Conservation (phyloP, 306 rosid genomes). For the Dalbergia oliveri region DNA sequence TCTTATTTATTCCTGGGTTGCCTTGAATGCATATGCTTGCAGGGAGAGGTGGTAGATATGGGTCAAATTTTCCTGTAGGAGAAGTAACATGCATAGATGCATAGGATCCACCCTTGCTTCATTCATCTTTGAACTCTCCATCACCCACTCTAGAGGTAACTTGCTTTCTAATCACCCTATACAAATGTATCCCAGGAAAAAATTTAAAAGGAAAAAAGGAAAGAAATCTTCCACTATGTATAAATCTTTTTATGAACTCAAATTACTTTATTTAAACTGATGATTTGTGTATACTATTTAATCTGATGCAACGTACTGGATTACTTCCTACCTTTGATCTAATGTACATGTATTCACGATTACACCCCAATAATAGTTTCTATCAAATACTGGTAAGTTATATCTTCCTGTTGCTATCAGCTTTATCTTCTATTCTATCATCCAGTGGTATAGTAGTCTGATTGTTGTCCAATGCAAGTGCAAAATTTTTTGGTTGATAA, state of each 20-base stretch:
- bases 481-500: conserved; percentile 10
- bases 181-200: background rate
- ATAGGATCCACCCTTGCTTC: conserved; percentile 80
- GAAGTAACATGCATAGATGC: conserved; percentile 85
- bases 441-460: conserved; percentile 25
- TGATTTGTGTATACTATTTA: conserved; percentile 45
- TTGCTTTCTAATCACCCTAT: conserved; percentile 14
- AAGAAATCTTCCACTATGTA: conserved; percentile 15
- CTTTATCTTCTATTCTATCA: conserved; percentile 15
- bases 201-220: conserved; percentile 7
- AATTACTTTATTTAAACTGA: conserved; percentile 35
- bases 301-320: conserved; percentile 80
- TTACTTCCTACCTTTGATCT: conserved; percentile 86
- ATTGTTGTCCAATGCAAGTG: conserved; percentile 14
- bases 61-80: conserved; percentile 83
- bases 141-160: conserved; percentile 87
- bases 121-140: conserved; percentile 73
- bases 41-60: conserved; percentile 99
- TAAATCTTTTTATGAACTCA: conserved; percentile 30
- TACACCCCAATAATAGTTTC: conserved; percentile 67
- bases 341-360: conserved; percentile 76
- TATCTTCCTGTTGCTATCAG: conserved; percentile 29
- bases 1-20: conserved; percentile 27
- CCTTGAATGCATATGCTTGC: conserved; percentile 54
- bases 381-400: conserved; percentile 71